Evolutionary conservation across 495 filamentous ascomycete species (phyloP), one percentile per base, ranked within the genome.

Genomic region (Penicillium atrosanguineum): DNA sequence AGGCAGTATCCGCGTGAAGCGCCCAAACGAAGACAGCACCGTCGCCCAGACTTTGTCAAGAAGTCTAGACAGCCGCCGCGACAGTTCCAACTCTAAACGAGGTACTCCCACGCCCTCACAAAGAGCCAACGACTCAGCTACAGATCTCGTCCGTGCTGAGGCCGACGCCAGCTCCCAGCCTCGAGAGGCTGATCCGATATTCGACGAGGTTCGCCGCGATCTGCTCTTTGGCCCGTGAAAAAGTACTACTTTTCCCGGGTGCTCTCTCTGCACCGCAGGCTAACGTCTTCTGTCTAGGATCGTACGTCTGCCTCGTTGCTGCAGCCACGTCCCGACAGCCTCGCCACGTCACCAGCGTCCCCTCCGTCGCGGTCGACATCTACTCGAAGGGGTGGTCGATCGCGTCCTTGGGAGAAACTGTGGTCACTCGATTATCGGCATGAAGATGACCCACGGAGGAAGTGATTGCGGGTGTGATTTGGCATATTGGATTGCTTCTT

Each of bases 11-110:
- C 75, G 83, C 8, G 69, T 83, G 44, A 84, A 83, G 52, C 81
- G 82, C 43, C 69, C 68, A 0, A 68, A 73, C 0, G 75, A 72
- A 21, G 84, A 80, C 56, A 77, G 75, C 0, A 78, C 72, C 36
- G 87, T 89, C 48, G 85, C 88, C 42, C 88, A 87, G 69, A 91
- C 87, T 14, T 78, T 96, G 7, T 89, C 83, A 50, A 91, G 87
- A 69, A 94, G 87, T 64, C 81, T 97, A 9, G 91, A 97, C 67
- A 95, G 89, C 68, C 84, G 92, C 37, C 85, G 92, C 21, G 93
- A 90, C 61, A 96, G 91, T 65, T 85, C 87, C 31, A 85, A 80
- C 54, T 93, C 87, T 42, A 90, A 83, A 70, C 90, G 89, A 61
- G 86, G 75, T 9, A 67, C 72, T 0, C 61, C 67, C 14, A 65